A percentile compares a stretch with the other conserved stretches of the same genome.
Evolutionary conservation across 352 stramenopile species (phyloP).

Genomic region (Phytophthora syringae): DNA sequence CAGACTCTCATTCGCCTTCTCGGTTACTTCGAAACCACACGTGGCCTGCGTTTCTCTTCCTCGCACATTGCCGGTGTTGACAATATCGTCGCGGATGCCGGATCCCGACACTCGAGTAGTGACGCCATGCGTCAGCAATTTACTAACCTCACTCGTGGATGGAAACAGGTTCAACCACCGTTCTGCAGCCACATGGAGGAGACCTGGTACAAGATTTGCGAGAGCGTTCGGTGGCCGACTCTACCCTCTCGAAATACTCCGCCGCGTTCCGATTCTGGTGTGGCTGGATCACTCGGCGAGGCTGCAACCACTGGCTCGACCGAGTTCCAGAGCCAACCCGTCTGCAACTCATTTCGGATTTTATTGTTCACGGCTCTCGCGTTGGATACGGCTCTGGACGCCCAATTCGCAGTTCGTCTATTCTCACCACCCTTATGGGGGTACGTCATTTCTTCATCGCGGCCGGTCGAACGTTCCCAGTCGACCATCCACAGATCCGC

Average conservation of each 20-base stretch:
- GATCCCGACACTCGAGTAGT: no score
- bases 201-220: slow-evolving; percentile 7
- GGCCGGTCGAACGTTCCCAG: background rate
- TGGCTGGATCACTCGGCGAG: background rate
- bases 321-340: no score
- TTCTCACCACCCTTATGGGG: background rate
- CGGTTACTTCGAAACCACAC: no score
- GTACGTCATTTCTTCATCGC: background rate
- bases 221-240: slow-evolving; percentile 13
- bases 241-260: slow-evolving; percentile 3
- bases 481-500: slow-evolving; percentile 10
- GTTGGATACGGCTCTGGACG: background rate
- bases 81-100: no score
- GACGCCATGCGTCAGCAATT: no score
- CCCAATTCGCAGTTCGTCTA: background rate
- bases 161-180: no score
- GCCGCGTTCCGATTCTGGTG: background rate
- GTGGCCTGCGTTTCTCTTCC: no score
- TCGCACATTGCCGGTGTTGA: no score
- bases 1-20: no score
- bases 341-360: no score
- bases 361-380: background rate
- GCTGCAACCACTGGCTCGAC: background rate
- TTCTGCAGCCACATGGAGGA: background rate
- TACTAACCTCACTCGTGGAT: no score